Evolutionary conservation across 2,329 filamentous ascomycete species (phyloP), one percentile per base, ranked within the genome.

Genomic region (Madurella fahalii): DNA sequence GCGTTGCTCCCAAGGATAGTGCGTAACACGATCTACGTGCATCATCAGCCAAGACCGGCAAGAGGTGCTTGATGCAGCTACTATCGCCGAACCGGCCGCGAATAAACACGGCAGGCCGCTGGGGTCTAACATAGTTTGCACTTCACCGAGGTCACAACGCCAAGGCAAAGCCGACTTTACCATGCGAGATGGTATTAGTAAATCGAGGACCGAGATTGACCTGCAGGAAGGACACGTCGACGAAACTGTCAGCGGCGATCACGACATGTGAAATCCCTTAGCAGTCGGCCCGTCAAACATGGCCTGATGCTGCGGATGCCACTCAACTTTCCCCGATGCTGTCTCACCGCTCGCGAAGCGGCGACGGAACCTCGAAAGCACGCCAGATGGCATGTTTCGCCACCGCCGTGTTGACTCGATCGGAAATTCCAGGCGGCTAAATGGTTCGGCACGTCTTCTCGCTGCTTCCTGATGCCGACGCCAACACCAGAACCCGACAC

Each of bases 371-470:
- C 8, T 15, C 20, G 13, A 18, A 30, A 15, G 16, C 16, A 37
- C 18, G 46, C 40, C n/a, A 37, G 17, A 30, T 37, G 30, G 50
- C 30, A 34, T 15, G n/a, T 50, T 25, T 56, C 39, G 50, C 54
- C 47, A 48, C 43, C 32, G 12, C 31, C 39, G 31, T 39, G 34
- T 49, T 37, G 31, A 8, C 30, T 7, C 32, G 31, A 40, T 53
- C 47, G 43, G 40, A 50, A 8, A 4, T 13, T 32, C 15, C 45
- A 40, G 39, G 53, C 56, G 58, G 56, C 56, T 56, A 57, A 54
- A 57, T 54, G 39, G 42, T 52, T 54, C 52, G 47, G 50, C 12
- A 57, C 31, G 32, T 44, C 16, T 47, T 47, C 37, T 47, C 37
- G 25, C 45, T 20, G n/a, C 42, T 41, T 53, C 41, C 43, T 43